Base-by-base conservation (phyloP, 1,284 basidiomycete genomes). In the Clitocybe nebularis region DNA sequence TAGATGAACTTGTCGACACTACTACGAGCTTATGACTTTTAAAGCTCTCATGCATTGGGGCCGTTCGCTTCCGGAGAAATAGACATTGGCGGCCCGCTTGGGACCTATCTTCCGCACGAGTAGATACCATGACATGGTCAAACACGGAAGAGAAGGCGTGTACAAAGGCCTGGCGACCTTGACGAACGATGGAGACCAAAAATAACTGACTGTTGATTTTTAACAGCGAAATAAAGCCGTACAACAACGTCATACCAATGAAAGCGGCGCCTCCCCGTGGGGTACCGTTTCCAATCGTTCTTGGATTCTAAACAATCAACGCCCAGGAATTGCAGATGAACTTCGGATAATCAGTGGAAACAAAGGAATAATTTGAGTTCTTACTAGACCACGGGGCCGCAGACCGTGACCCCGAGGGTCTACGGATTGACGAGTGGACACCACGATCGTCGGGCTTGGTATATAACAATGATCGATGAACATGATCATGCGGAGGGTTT, bases 261-360 rank as follows among this genome's bases (percentile, higher is more conserved):
- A 14, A 32, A 3, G 3, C 10, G 7, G 29, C 13, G 13, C 11
- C 29, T 16, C 3, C 13, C 29, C n/a, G n/a, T n/a, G n/a, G n/a
- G n/a, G n/a, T n/a, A n/a, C n/a, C n/a, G n/a, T n/a, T n/a, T n/a
- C n/a, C n/a, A n/a, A 11, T 5, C 29, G n/a, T 26, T 26, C 24
- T 26, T 26, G 7, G n/a, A 26, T 7, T 26, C 7, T 7, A 26
- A 26, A 26, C 4, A n/a, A 10, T 29, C 4, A 4, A 29, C 3
- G n/a, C 29, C 29, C 29, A 16, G 29, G 29, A 9, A 5, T 32
- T 16, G 29, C 14, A 16, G 6, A 7, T 32, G 19, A 32, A 32
- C 29, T 32, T 32, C 29, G 29, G 29, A 32, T 4, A 32, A 32
- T 32, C 29, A 32, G 19, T 32, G 29, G 29, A 32, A 17, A 9